Conservation (phyloP, 306 rosid genomes). For the Cucumis melo region DNA sequence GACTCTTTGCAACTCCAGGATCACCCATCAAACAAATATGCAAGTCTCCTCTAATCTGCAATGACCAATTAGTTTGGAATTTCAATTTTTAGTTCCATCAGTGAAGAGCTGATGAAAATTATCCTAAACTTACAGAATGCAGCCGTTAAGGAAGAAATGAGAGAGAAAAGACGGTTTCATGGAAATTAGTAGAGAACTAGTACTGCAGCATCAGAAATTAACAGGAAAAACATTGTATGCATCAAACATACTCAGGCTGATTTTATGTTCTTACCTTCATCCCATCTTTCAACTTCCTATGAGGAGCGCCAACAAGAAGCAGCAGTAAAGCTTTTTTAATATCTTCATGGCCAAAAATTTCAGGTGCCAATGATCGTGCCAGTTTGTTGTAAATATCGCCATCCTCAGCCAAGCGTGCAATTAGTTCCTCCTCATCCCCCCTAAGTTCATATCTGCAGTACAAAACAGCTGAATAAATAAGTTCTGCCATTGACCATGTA, state of each 20-base stretch:
- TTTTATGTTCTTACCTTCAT: slow-evolving; percentile 54
- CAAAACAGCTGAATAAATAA: slow-evolving; percentile 5
- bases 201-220: not conserved
- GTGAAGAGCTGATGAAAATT: not conserved
- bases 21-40: slow-evolving; percentile 98
- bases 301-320: slow-evolving; percentile 95
- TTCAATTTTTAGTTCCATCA: not conserved
- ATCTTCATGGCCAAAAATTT: slow-evolving; percentile 94
- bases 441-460: slow-evolving; percentile 54
- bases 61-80: slow-evolving; percentile 14
- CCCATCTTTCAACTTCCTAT: slow-evolving; percentile 82
- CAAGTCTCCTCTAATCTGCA: slow-evolving; percentile 92
- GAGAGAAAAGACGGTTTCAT: not conserved
- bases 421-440: slow-evolving; percentile 85
- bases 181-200: not conserved
- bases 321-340: slow-evolving; percentile 82
- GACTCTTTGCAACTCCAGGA: slow-evolving; percentile 99
- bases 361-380: slow-evolving; percentile 89
- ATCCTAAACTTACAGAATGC: not conserved
- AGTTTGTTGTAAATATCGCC: slow-evolving; percentile 86
- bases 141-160: not conserved
- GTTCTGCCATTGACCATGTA: not conserved
- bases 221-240: not conserved
- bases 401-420: slow-evolving; percentile 62
- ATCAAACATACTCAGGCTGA: not conserved